These are phyloP conservation scores for Raffaelea arxii DNA, from an alignment of 2,329 filamentous ascomycete genomes.

Conservation along the genomic window DNA sequence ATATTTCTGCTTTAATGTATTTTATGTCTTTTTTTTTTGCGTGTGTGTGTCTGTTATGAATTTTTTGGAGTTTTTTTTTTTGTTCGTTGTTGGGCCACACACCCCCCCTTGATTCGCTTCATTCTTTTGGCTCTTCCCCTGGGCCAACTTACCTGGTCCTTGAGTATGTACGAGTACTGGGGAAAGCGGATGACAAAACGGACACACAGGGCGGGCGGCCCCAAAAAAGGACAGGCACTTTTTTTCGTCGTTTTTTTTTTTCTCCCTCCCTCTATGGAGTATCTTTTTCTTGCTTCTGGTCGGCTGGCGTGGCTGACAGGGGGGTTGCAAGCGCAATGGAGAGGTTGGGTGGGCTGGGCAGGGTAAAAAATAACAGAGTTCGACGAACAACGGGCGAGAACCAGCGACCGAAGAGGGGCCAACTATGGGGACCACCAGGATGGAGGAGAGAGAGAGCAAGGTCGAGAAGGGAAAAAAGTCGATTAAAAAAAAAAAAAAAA, in stretches of 20 bases:
- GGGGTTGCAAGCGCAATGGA: constrained; percentile 3
- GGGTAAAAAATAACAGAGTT: too few relatives aligned
- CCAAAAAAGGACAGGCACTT: constrained; percentile 1
- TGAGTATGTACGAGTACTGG: too few relatives aligned
- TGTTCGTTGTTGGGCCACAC: background rate
- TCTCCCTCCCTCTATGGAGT: background rate
- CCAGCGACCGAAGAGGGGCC: too few relatives aligned
- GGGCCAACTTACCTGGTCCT: too few relatives aligned
- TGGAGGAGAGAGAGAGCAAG: background rate
- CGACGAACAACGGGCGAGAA: constrained; percentile 2
- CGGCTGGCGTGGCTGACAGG: background rate
- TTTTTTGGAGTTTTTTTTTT: too few relatives aligned
- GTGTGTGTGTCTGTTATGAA: background rate
- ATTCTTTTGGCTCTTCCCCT: too few relatives aligned
- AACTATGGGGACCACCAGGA: background rate
- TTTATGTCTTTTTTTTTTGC: background rate
- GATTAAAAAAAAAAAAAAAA: background rate
- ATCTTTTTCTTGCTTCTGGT: too few relatives aligned
- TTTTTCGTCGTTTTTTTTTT: constrained; percentile 2
- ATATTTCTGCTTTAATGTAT: background rate
- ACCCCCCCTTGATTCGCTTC: background rate
- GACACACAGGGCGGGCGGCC: too few relatives aligned
- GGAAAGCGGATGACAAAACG: too few relatives aligned
- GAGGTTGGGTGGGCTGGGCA: constrained; percentile 9
- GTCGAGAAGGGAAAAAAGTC: background rate